These are phyloP conservation scores for Phytophthora lateralis DNA, from an alignment of 352 stramenopile species.

Conservation along the genomic window DNA sequence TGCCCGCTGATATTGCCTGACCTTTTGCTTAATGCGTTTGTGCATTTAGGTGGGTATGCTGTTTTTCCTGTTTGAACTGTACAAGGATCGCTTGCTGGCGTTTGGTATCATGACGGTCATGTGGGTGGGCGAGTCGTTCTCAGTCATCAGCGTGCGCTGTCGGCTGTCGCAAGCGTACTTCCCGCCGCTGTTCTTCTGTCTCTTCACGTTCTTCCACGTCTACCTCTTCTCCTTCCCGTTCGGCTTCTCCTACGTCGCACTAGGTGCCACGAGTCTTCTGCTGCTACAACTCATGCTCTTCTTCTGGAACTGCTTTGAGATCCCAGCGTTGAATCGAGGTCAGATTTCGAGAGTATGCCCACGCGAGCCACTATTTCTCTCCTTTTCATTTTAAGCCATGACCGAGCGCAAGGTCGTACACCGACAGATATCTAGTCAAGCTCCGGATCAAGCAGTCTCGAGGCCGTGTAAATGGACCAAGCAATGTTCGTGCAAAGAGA, in stretches of 20 bases:
- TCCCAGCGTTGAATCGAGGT: conserved; percentile 57
- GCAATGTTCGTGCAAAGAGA: no score
- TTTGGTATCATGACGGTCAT: conserved; percentile 91
- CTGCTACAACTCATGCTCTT: conserved; percentile 66
- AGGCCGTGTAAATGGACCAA: no score
- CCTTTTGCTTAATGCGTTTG: background rate
- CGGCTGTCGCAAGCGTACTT: conserved; percentile 82
- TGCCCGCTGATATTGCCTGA: background rate
- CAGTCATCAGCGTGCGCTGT: conserved; percentile 85
- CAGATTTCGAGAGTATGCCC: conserved; percentile 42
- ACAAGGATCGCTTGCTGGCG: conserved; percentile 92
- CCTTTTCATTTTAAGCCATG: conserved; percentile 14
- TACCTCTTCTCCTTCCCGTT: conserved; percentile 96
- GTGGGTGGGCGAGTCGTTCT: conserved; percentile 92
- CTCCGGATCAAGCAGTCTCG: no score
- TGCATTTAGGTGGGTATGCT: conserved; percentile 88
- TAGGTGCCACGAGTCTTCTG: conserved; percentile 48
- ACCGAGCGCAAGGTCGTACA: no score
- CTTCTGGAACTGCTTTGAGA: conserved; percentile 76
- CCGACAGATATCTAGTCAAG: no score
- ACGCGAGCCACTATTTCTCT: conserved; percentile 35
- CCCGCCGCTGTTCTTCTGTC: conserved; percentile 91
- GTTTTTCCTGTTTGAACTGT: conserved; percentile 96
- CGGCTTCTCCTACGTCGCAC: conserved; percentile 92
- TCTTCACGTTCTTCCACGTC: conserved; percentile 95